Conservation (phyloP, 257 asterid genomes). For the Verbascum thapsus region DNA sequence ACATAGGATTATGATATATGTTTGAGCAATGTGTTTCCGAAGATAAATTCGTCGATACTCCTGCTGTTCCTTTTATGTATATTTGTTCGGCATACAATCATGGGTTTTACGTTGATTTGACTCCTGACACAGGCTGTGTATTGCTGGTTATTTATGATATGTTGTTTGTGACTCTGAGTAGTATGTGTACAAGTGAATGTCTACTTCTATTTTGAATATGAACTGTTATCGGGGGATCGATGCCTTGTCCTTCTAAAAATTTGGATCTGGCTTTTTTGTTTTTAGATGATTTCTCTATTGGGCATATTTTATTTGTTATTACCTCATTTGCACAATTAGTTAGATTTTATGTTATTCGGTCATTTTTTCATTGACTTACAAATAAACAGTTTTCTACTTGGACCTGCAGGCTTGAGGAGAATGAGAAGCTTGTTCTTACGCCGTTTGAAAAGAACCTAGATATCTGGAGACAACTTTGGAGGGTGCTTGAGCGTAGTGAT, state of each 20-base stretch:
- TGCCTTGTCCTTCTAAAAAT: slow-evolving; percentile 12
- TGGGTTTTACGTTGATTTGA: background rate
- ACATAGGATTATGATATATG: slow-evolving; percentile 9
- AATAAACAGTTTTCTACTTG: slow-evolving; percentile 11
- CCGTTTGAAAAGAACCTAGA: slow-evolving; percentile 98
- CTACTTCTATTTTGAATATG: background rate
- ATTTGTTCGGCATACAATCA: background rate
- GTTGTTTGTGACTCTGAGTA: background rate
- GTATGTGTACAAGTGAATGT: slow-evolving; percentile 8
- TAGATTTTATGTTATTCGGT: background rate
- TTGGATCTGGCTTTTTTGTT: slow-evolving; percentile 13
- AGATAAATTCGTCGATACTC: background rate
- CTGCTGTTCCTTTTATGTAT: background rate
- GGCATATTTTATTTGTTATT: slow-evolving; percentile 1
- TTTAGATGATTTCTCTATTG: slow-evolving; percentile 4
- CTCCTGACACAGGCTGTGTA: background rate
- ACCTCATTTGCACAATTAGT: background rate
- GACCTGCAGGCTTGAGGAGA: slow-evolving; percentile 85
- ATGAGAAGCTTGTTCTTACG: slow-evolving; percentile 87
- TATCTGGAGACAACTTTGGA: slow-evolving; percentile 99
- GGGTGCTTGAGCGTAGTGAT: slow-evolving; percentile 99
- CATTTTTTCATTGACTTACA: background rate
- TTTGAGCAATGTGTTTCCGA: slow-evolving; percentile 5
- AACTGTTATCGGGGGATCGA: background rate
- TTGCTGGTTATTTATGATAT: slow-evolving; percentile 1